phyloP scores from a whole-genome alignment of 2,329 filamentous ascomycete genomes.

The Alternaria gaisen region DNA sequence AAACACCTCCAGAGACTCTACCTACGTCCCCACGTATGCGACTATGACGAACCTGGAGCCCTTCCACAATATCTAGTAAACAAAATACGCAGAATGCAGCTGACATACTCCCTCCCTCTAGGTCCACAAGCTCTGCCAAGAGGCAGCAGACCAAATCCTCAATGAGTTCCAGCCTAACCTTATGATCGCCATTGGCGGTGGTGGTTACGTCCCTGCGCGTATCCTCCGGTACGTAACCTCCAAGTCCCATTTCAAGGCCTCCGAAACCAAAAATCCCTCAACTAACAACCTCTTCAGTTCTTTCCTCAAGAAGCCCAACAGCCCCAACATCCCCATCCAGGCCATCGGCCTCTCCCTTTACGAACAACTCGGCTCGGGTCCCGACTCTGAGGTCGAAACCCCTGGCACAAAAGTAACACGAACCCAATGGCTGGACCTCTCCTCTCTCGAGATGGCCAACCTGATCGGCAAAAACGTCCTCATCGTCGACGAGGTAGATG shows the following conservation, averaged over 20 bases:
- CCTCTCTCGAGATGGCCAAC: conserved; percentile 84
- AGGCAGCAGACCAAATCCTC: conserved; percentile 82
- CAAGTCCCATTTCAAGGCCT: neutral
- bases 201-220: conserved; percentile 94
- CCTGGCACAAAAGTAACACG: conserved; percentile 94
- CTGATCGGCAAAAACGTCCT: conserved; percentile 90
- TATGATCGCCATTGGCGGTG: conserved; percentile 98
- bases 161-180: conserved; percentile 89
- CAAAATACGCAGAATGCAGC: conserved; percentile 1
- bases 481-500: conserved; percentile 95
- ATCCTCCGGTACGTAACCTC: conserved; percentile 74
- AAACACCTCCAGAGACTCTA: neutral
- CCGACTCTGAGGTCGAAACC: conserved; percentile 73
- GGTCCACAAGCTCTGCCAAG: conserved; percentile 98
- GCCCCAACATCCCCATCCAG: conserved; percentile 97
- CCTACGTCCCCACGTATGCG: neutral
- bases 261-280: neutral
- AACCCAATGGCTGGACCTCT: conserved; percentile 97
- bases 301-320: conserved; percentile 89
- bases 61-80: neutral
- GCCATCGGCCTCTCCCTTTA: conserved; percentile 98
- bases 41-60: neutral
- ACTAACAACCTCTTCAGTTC: conserved; percentile 59
- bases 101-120: conserved; percentile 52
- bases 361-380: conserved; percentile 74